Conservation (phyloP, 805 yeast genomes). For the Scheffersomyces amazonensis region DNA sequence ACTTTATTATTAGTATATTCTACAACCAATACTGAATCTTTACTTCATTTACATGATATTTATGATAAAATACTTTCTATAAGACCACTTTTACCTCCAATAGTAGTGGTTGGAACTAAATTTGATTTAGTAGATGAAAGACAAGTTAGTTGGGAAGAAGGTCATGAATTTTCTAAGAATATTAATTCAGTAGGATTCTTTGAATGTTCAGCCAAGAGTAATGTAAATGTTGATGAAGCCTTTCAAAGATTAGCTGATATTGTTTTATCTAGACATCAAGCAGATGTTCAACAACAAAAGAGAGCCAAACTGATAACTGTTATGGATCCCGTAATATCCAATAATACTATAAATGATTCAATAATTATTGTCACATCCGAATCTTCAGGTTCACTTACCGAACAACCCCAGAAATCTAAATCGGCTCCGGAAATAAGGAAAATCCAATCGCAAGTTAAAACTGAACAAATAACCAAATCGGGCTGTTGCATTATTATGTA, state of each 20-base stretch:
- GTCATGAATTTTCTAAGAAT: constrained; percentile 20
- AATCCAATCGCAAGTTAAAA: neutral
- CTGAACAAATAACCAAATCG: constrained; percentile 1
- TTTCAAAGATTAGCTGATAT: constrained; percentile 24
- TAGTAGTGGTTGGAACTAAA: constrained; percentile 29
- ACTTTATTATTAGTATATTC: constrained; percentile 30
- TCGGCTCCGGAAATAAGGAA: no score
- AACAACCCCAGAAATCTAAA: no score
- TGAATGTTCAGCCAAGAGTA: constrained; percentile 25
- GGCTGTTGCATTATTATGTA: constrained; percentile 18
- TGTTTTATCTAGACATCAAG: neutral
- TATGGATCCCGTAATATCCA: neutral
- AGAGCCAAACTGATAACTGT: neutral
- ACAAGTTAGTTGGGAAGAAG: constrained; percentile 28
- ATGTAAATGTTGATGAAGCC: constrained; percentile 19
- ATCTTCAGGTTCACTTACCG: no score
- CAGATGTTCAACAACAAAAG: neutral
- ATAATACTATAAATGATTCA: neutral
- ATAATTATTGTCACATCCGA: neutral
- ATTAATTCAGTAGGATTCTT: constrained; percentile 24
- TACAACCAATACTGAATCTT: constrained; percentile 22
- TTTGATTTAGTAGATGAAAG: constrained; percentile 21
- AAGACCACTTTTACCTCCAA: constrained; percentile 23
- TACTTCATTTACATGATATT: constrained; percentile 25
- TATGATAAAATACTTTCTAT: constrained; percentile 19